Evolutionary conservation across 2,329 filamentous ascomycete species (phyloP), one percentile per base, ranked within the genome.

Genomic region (Arachnomyces sp.): DNA sequence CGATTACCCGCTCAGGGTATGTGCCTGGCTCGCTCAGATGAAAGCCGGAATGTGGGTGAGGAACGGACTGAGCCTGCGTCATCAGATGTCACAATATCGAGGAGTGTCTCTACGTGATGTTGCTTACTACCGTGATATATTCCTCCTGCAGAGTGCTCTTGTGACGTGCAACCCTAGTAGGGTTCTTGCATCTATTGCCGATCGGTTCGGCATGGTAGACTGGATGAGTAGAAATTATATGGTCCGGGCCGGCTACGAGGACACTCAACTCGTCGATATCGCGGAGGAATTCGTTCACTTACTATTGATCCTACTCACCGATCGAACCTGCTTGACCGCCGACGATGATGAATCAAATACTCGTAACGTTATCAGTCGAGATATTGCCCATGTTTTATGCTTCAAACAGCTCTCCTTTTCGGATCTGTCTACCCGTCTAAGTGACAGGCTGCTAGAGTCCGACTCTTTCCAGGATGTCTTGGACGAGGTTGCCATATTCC

Each of bases 11-110:
- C 71, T 98, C 3, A 78, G 93, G 38, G 89, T 96, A 1, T 95
- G 88, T 59, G 88, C 87, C 14, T 98, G 92, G 92, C 72, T 98
- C 25, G 86, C 92, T 4, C 93, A 98, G 67, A 96, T 98, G 80
- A 95, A 94, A 61, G 88, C 90, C 13, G 86, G 88, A 38, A 94
- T 96, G 81, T 98, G 93, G 92, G 90, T 98, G 47, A 81, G 92
- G 41, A 98, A 98, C 57, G 92, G 92, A 2, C 87, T 98, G 56
- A 96, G 90, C 53, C 75, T 98, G 38, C 80, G 90, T 30, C 92
- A 98, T 60, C 92, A 98, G 63, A 92, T 93, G 59, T 84, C 84
- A 38, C 92, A 89, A 13, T 98, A 98, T 59, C 82, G 88, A 12
- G 89, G 87, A 31, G 87, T 95, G 11, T 79, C 80, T 8, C 86